Percentiles rank a stretch among this genome's conserved stretches.
These are phyloP conservation scores for Carex myosuroides DNA, from an alignment of 176 grass and related monocot species.

Conservation along the genomic window DNA sequence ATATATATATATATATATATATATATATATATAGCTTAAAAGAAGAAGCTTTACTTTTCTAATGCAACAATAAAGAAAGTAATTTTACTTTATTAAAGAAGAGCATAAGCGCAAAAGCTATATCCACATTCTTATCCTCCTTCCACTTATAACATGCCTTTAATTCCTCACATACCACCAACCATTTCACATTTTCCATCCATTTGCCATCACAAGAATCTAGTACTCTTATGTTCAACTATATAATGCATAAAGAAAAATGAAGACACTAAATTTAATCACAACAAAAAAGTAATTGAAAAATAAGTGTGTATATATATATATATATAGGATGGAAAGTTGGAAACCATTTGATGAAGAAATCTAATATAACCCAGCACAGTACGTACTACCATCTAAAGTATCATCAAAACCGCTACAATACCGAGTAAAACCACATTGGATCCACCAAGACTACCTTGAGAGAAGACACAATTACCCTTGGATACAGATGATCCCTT, in stretches of 20 bases:
- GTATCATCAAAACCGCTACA: not conserved
- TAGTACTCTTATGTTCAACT: not conserved
- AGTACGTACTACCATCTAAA: not conserved
- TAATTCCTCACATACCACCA: conserved; percentile 3
- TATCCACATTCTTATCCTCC: not conserved
- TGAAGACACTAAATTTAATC: not conserved
- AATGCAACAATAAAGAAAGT: not conserved
- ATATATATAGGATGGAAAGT: not conserved
- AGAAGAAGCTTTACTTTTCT: not conserved
- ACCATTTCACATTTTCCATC: conserved; percentile 15
- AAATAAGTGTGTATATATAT: not conserved
- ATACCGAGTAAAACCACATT: not conserved
- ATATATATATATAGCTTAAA: not conserved
- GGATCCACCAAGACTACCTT: not conserved
- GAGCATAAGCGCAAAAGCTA: conserved; percentile 18
- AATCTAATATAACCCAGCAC: conserved; percentile 8
- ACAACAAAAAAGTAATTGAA: conserved; percentile 12
- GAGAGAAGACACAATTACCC: not conserved
- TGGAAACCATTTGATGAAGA: not conserved
- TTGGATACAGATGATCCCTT: not conserved
- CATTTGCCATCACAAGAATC: conserved; percentile 16
- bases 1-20: not conserved
- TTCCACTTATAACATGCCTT: conserved; percentile 9
- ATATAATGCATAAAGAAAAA: conserved; percentile 9
- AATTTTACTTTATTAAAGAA: conserved; percentile 20